These are phyloP conservation scores for Diaporthe velutina DNA, from an alignment of 2,329 filamentous ascomycete genomes.

Conservation along the genomic window DNA sequence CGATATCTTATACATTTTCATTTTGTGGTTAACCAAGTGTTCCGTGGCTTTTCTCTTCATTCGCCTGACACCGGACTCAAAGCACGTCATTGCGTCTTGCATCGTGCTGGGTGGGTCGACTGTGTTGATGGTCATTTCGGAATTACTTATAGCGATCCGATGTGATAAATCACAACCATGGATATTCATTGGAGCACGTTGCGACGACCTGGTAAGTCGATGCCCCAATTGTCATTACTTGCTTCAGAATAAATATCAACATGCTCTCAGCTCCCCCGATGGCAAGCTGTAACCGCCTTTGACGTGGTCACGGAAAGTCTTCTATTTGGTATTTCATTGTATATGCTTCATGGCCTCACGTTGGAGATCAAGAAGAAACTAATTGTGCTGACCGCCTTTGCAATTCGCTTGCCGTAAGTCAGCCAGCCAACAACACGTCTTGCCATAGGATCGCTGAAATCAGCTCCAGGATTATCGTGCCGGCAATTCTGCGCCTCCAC, in stretches of 20 bases:
- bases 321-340: constrained; percentile 52
- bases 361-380: constrained; percentile 53
- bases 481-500: constrained; percentile 53
- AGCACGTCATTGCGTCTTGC: constrained; percentile 53
- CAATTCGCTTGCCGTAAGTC: constrained; percentile 54
- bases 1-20: constrained; percentile 57
- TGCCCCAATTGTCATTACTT: not conserved
- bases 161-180: constrained; percentile 55
- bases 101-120: constrained; percentile 51
- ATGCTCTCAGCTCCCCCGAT: constrained; percentile 50
- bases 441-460: constrained; percentile 13
- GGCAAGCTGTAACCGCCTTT: constrained; percentile 53
- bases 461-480: constrained; percentile 53
- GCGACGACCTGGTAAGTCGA: constrained; percentile 48
- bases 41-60: constrained; percentile 57
- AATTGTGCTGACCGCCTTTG: constrained; percentile 55
- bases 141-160: constrained; percentile 55
- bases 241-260: not conserved
- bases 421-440: not conserved
- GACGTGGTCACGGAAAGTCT: constrained; percentile 55
- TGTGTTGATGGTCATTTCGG: constrained; percentile 53
- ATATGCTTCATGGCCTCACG: constrained; percentile 54
- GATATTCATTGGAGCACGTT: constrained; percentile 48
- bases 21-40: constrained; percentile 57
- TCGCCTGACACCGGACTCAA: constrained; percentile 57